Evolutionary conservation across 352 stramenopile genomes (phyloP).

Genomic region (Globisporangium recalcitrans): DNA sequence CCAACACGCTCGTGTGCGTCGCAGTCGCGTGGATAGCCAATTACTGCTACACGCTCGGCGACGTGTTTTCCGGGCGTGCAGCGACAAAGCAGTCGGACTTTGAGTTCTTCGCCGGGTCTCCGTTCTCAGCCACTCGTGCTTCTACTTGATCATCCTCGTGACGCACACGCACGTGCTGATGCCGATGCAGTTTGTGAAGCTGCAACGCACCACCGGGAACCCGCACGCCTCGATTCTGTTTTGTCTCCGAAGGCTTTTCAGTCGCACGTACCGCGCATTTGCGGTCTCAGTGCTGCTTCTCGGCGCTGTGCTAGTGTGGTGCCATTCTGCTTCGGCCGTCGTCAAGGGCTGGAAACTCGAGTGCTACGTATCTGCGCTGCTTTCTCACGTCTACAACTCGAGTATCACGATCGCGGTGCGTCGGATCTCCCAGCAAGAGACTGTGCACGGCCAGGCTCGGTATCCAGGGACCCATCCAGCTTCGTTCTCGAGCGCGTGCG

Average conservation of each 20-base stretch:
- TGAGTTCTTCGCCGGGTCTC: constrained; percentile 22
- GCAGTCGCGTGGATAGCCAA: constrained; percentile 18
- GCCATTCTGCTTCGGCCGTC: background rate
- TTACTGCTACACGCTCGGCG: constrained; percentile 18
- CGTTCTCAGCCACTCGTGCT: constrained; percentile 12
- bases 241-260: background rate
- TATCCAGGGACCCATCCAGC: background rate
- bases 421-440: constrained; percentile 1
- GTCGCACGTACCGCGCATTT: constrained; percentile 9
- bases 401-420: background rate
- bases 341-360: constrained; percentile 1
- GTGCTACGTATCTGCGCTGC: background rate
- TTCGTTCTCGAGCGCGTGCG: background rate
- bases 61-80: constrained; percentile 20
- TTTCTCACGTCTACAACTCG: background rate
- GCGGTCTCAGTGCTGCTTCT: background rate
- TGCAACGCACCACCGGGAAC: background rate
- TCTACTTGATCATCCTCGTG: constrained; percentile 6
- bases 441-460: background rate
- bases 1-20: constrained; percentile 19
- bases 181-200: constrained; percentile 11
- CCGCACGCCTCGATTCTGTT: background rate
- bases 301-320: background rate
- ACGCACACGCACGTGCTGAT: background rate
- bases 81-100: constrained; percentile 21